These are phyloP conservation scores for Coemansia biformis DNA, from an alignment of 192 early-diverging fungal species.

Conservation along the genomic window DNA sequence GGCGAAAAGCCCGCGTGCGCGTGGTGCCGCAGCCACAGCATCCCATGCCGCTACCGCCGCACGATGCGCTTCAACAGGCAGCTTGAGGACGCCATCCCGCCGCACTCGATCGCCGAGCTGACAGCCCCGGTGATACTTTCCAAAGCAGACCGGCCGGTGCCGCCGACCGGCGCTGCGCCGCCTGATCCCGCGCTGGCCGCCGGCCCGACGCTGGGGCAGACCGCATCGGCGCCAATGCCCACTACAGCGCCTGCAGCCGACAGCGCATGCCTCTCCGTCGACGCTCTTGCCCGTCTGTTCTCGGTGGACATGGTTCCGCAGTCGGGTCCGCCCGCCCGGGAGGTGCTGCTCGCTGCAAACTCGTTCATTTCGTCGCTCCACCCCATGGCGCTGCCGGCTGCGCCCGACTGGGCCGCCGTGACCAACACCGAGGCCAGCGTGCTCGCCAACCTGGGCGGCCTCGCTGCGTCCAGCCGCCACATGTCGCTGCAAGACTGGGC, in stretches of 20 bases:
- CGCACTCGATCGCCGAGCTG: slow-evolving; percentile 19
- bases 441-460: slow-evolving; percentile 36
- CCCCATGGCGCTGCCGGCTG: slow-evolving; percentile 5
- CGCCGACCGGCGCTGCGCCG: too few relatives aligned
- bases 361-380: slow-evolving; percentile 38
- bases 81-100: slow-evolving; percentile 17
- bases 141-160: too few relatives aligned
- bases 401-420: slow-evolving; percentile 16
- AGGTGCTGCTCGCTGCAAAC: slow-evolving; percentile 35
- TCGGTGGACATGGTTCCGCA: slow-evolving; percentile 46
- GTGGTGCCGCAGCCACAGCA: slow-evolving; percentile 37
- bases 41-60: slow-evolving; percentile 44
- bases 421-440: slow-evolving; percentile 36
- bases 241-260: background rate
- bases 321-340: slow-evolving; percentile 16
- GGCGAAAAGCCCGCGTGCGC: slow-evolving; percentile 45
- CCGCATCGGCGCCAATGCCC: too few relatives aligned
- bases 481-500: slow-evolving; percentile 14
- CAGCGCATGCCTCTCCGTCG: slow-evolving; percentile 19
- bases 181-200: too few relatives aligned
- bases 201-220: too few relatives aligned
- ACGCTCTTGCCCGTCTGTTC: slow-evolving; percentile 29
- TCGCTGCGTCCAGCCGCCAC: slow-evolving; percentile 10
- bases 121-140: slow-evolving; percentile 12
- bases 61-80: slow-evolving; percentile 46